Base-by-base conservation (phyloP, 2,329 filamentous ascomycete species). In the Hypoxylon sp. region DNA sequence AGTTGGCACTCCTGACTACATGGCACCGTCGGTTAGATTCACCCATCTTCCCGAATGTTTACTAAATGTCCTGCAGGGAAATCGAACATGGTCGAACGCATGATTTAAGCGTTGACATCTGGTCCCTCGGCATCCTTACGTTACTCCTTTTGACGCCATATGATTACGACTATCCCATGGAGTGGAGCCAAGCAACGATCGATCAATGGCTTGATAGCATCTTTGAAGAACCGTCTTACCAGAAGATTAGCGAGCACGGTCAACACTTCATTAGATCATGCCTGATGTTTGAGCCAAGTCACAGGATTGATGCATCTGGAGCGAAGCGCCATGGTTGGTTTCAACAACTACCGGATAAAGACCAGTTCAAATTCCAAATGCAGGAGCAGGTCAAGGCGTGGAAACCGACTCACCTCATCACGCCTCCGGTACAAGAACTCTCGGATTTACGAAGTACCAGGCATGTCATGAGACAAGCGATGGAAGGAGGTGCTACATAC, bases 111-210 rank as follows among this genome's bases (percentile, higher is more conserved):
- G 80, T 84, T 5, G 84, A 86, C 60, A 80, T 86, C 20, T 86
- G 84, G 84, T 80, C 83, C 3, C 70, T 86, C 15, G 84, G 84
- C 0, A 76, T 85, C 55, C 74, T 86, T 3, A 69, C 76, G 0
- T 60, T 85, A 1, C 75, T 77, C 20, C 68, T 71, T 41, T 43
- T 71, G 19, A 48, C 51, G 10, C 39, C 65, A n/a, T 52, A 68
- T n/a, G 49, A 65, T n/a, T 46, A 49, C 10, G 32, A 46, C 41
- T 46, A 13, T 19, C 15, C 75, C 43, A 62, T 78, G 6, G 49
- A 75, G 8, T 55, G 66, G 2, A 64, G 60, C 26, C 62, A 76
- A 20, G 56, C 69, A 8, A 46, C 69, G 5, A 57, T 76, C 19
- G 60, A 70, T 11, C n/a, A 66, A 19, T 49, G 62, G 20, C 60